Evolutionary conservation across 495 filamentous ascomycete genomes (phyloP).

Genomic region (Cetradonia linearis): DNA sequence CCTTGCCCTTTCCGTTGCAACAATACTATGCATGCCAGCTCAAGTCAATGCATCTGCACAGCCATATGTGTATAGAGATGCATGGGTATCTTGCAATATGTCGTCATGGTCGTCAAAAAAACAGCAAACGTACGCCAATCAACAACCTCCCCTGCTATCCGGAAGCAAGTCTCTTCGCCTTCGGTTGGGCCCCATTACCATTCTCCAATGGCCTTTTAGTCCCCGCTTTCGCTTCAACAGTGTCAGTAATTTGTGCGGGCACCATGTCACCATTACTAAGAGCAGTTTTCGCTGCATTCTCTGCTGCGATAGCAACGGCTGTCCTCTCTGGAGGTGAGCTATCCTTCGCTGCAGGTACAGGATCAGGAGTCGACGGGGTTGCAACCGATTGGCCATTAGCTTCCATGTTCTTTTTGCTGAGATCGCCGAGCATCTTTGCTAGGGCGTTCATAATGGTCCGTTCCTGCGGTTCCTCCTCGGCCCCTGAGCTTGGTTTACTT

Average conservation of each 20-base stretch:
- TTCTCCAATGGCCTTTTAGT: slow-evolving; percentile 13
- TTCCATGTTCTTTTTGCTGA: slow-evolving; percentile 13
- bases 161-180: slow-evolving; percentile 16
- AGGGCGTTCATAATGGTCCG: slow-evolving; percentile 17
- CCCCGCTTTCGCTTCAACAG: not conserved
- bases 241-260: not conserved
- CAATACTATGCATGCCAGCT: not conserved
- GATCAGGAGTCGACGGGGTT: slow-evolving; percentile 17
- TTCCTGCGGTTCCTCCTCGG: slow-evolving; percentile 20
- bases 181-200: slow-evolving; percentile 3
- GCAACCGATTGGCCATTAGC: slow-evolving; percentile 30
- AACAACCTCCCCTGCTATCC: not conserved
- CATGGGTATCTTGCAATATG: not conserved
- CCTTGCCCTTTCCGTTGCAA: not conserved
- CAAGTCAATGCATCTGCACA: not conserved
- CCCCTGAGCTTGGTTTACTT: slow-evolving; percentile 33
- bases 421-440: slow-evolving; percentile 12
- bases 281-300: not conserved
- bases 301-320: slow-evolving; percentile 24
- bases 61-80: not conserved
- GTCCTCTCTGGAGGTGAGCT: slow-evolving; percentile 27
- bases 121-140: too few species aligned
- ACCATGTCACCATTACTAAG: not conserved
- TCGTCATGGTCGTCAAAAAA: not conserved
- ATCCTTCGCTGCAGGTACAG: slow-evolving; percentile 15